Conservation (phyloP, 306 rosid genomes). For the Ormosia semicastrata region DNA sequence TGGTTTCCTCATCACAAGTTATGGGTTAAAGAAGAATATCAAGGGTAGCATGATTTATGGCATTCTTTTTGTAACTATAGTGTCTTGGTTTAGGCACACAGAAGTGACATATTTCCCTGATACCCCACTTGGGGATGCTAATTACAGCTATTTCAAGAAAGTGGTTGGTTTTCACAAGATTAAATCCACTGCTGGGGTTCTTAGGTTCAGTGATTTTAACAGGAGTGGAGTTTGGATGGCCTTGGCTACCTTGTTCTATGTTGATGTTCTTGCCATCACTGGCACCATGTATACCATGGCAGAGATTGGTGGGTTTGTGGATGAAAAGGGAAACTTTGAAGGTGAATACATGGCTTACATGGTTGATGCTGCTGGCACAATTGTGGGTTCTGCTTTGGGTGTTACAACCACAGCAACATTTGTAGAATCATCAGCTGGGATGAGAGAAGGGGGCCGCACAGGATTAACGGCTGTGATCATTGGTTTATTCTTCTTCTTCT, state of each 20-base stretch:
- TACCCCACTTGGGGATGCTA: conserved; percentile 58
- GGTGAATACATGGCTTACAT: conserved; percentile 86
- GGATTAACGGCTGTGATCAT: conserved; percentile 77
- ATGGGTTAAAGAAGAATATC: conserved; percentile 64
- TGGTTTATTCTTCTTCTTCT: conserved; percentile 63
- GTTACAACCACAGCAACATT: conserved; percentile 69
- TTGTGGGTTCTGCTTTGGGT: conserved; percentile 67
- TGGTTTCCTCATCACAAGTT: conserved; percentile 66
- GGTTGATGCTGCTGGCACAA: conserved; percentile 75
- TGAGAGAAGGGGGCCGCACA: conserved; percentile 88
- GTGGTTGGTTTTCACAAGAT: conserved; percentile 76
- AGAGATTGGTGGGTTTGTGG: conserved; percentile 66
- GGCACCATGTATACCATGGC: conserved; percentile 89
- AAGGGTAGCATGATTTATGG: conserved; percentile 95
- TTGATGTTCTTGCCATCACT: conserved; percentile 78
- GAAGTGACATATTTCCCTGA: conserved; percentile 72
- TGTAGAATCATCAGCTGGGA: conserved; percentile 78
- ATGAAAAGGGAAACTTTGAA: conserved; percentile 76
- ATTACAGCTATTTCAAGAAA: conserved; percentile 61
- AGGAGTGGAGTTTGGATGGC: conserved; percentile 73
- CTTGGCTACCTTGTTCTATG: conserved; percentile 71
- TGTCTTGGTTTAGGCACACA: conserved; percentile 85
- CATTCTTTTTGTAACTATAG: conserved; percentile 64
- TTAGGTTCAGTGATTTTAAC: conserved; percentile 63
- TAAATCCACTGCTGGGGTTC: conserved; percentile 65